Evolutionary conservation across 345 rosid species (phyloP).

Genomic region (Geranium rotundifolium): DNA sequence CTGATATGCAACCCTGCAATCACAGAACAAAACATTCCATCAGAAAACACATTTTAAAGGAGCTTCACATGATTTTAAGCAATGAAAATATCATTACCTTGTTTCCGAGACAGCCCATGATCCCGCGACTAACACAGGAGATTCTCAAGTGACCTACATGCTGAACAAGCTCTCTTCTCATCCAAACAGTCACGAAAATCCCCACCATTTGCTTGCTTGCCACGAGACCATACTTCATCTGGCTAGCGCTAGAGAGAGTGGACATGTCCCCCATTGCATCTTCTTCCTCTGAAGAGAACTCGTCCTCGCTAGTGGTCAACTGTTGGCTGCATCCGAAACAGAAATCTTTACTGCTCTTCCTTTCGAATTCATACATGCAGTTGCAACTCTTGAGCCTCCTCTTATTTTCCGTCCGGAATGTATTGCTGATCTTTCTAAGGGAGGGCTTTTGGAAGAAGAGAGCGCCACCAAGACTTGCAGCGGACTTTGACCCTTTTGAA

Average conservation of each 20-base stretch:
- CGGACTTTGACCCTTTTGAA: slow-evolving; percentile 20
- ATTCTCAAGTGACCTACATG: slow-evolving; percentile 58
- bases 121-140: slow-evolving; percentile 44
- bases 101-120: slow-evolving; percentile 88
- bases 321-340: slow-evolving; percentile 71
- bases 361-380: slow-evolving; percentile 44
- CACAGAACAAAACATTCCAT: too few relatives aligned
- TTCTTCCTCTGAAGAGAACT: slow-evolving; percentile 54
- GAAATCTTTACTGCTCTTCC: slow-evolving; percentile 50
- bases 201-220: slow-evolving; percentile 97
- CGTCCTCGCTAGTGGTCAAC: slow-evolving; percentile 33
- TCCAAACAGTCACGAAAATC: slow-evolving; percentile 83
- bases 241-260: slow-evolving; percentile 14
- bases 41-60: too few relatives aligned
- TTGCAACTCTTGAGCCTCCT: slow-evolving; percentile 77
- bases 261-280: slow-evolving; percentile 29
- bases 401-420: slow-evolving; percentile 63
- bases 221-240: slow-evolving; percentile 61
- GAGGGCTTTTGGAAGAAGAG: slow-evolving; percentile 75
- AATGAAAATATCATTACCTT: slow-evolving; percentile 33
- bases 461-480: slow-evolving; percentile 33
- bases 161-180: slow-evolving; percentile 68
- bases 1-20: slow-evolving; percentile 85
- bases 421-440: slow-evolving; percentile 62
- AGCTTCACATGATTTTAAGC: too few relatives aligned